These are phyloP conservation scores for Cladosporium sp. DNA, from an alignment of 2,329 filamentous ascomycete genomes.

Conservation along the genomic window DNA sequence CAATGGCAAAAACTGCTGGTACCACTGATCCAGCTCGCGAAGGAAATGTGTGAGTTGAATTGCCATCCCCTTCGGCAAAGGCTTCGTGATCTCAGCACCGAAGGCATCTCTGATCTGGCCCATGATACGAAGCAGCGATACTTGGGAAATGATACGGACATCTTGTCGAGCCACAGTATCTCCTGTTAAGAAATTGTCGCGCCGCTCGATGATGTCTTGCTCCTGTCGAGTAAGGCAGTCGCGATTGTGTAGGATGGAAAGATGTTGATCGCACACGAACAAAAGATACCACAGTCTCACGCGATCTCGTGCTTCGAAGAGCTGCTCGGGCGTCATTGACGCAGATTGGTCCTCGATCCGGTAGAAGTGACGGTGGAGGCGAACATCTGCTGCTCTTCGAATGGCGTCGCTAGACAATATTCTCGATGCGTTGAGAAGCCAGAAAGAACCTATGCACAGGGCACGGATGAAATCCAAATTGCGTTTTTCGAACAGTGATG, in stretches of 20 bases:
- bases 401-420: slow-evolving; percentile 55
- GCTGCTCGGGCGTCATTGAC: slow-evolving; percentile 5
- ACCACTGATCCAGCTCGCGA: slow-evolving; percentile 47
- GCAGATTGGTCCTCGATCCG: slow-evolving; percentile 1
- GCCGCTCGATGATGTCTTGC: slow-evolving; percentile 53
- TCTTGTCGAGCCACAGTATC: slow-evolving; percentile 44
- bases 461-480: slow-evolving; percentile 55
- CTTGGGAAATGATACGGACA: slow-evolving; percentile 53
- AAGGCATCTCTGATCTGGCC: slow-evolving; percentile 52
- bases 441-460: slow-evolving; percentile 57
- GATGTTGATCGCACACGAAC: slow-evolving; percentile 63
- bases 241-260: slow-evolving; percentile 57
- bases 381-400: slow-evolving; percentile 44
- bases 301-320: slow-evolving; percentile 47
- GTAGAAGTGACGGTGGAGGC: slow-evolving; percentile 15
- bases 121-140: slow-evolving; percentile 55
- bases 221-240: slow-evolving; percentile 53
- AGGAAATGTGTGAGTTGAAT: slow-evolving; percentile 44
- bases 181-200: slow-evolving; percentile 52
- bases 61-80: slow-evolving; percentile 48
- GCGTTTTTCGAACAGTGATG: slow-evolving; percentile 54
- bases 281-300: slow-evolving; percentile 59
- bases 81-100: slow-evolving; percentile 50
- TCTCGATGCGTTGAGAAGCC: slow-evolving; percentile 60
- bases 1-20: slow-evolving; percentile 17